Conservation (phyloP, 2,329 filamentous ascomycete species). For the Penicillium sp. region DNA sequence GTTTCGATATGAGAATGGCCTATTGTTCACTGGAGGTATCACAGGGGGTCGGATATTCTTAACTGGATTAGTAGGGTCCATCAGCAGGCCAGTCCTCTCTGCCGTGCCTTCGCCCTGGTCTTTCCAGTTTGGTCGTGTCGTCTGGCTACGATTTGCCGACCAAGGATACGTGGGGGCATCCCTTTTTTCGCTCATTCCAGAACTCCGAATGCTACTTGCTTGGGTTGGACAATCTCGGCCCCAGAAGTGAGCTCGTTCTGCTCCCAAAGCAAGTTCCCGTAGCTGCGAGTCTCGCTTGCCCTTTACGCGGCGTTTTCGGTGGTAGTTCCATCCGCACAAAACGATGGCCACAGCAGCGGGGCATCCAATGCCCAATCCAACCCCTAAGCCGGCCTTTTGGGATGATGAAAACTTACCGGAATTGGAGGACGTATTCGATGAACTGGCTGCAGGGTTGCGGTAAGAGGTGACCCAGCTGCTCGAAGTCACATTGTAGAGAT, state of each 20-base stretch:
- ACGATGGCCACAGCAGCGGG: constrained; percentile 51
- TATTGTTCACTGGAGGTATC: constrained; percentile 34
- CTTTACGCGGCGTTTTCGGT: constrained; percentile 47
- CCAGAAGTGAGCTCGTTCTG: constrained; percentile 50
- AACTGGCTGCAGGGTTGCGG: constrained; percentile 42
- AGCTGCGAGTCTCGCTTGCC: constrained; percentile 56
- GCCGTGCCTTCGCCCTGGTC: constrained; percentile 34
- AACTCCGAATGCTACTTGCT: constrained; percentile 38
- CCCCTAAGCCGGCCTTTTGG: constrained; percentile 60
- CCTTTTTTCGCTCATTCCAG: constrained; percentile 26
- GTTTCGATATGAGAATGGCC: constrained; percentile 41
- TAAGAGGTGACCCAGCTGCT: constrained; percentile 60
- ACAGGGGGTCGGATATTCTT: constrained; percentile 37
- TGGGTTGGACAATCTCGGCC: constrained; percentile 39
- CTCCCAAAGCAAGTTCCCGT: constrained; percentile 52
- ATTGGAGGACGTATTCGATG: constrained; percentile 10
- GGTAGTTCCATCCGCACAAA: constrained; percentile 52
- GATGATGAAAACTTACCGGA: constrained; percentile 29
- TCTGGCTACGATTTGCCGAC: constrained; percentile 25
- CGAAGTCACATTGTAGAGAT: constrained; percentile 64
- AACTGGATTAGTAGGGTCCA: constrained; percentile 43
- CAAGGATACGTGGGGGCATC: constrained; percentile 30
- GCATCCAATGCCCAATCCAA: constrained; percentile 66
- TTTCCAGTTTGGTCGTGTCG: constrained; percentile 25
- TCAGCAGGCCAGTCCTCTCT: constrained; percentile 45